phyloP scores from a whole-genome alignment of 106 monocot species.

The Dendrobium chrysotoxum region DNA sequence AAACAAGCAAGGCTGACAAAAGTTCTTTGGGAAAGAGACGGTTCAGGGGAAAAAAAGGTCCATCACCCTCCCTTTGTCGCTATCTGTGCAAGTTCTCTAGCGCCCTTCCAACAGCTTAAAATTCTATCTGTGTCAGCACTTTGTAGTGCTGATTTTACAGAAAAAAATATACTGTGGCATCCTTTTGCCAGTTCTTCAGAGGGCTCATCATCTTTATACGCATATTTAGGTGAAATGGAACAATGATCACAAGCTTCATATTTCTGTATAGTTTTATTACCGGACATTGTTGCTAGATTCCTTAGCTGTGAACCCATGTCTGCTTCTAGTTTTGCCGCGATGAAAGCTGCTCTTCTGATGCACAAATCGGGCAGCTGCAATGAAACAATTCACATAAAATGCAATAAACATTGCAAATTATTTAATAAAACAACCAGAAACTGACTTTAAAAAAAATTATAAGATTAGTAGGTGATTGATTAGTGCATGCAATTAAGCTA shows the following conservation, averaged over 20 bases:
- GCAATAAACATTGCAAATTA: not conserved
- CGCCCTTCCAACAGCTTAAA: conserved; percentile 31
- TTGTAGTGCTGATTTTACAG: conserved; percentile 17
- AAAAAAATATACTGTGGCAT: conserved; percentile 22
- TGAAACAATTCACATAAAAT: conserved; percentile 7
- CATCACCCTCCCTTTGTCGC: not conserved
- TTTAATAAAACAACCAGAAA: too few species aligned
- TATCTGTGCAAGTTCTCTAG: conserved; percentile 31
- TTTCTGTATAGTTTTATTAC: not conserved
- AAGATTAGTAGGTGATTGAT: not conserved
- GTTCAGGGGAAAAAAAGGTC: not conserved
- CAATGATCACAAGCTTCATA: not conserved
- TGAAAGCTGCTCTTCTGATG: conserved; percentile 46
- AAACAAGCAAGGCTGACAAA: too few species aligned
- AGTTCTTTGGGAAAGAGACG: too few species aligned
- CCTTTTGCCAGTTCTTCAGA: conserved; percentile 26
- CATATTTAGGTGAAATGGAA: not conserved
- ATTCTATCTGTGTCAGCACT: conserved; percentile 14
- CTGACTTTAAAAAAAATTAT: too few species aligned
- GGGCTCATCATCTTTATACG: not conserved
- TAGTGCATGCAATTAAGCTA: conserved; percentile 9
- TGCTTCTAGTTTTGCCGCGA: conserved; percentile 62
- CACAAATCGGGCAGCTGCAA: conserved; percentile 73
- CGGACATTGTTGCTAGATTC: conserved; percentile 2
- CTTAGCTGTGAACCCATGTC: conserved; percentile 12